Conservation (phyloP, 768 basidiomycete species). For the Phylloporus sp. region DNA sequence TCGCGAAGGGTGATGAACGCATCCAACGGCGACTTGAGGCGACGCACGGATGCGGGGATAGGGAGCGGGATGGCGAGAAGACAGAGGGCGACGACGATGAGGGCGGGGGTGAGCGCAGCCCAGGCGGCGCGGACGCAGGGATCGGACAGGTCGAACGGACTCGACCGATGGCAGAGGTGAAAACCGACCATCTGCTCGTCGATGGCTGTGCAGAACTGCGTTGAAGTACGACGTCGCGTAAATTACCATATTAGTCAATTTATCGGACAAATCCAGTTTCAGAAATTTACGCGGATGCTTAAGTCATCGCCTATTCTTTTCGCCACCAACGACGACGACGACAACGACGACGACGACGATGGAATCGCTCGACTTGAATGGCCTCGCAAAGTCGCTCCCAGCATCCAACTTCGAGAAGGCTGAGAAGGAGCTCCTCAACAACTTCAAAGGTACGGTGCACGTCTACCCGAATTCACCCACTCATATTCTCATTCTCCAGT, state of each 20-base stretch:
- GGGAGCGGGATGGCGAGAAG: conserved; percentile 33
- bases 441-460: conserved; percentile 63
- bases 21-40: conserved; percentile 30
- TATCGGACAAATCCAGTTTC: too few species aligned
- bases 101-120: conserved; percentile 47
- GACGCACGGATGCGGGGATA: conserved; percentile 19
- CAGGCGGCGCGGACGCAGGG: conserved; percentile 50
- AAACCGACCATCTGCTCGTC: conserved; percentile 10
- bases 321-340: background rate
- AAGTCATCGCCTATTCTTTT: too few species aligned
- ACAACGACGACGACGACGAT: conserved; percentile 33
- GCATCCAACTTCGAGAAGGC: conserved; percentile 66
- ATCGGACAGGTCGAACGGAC: conserved; percentile 38
- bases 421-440: conserved; percentile 76
- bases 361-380: conserved; percentile 79
- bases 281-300: too few species aligned
- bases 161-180: conserved; percentile 11
- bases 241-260: background rate
- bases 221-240: background rate
- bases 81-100: conserved; percentile 42
- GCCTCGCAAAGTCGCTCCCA: conserved; percentile 72
- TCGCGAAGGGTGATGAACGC: conserved; percentile 50
- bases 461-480: conserved; percentile 1
- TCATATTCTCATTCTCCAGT: conserved; percentile 42
- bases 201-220: too few species aligned